Conservation (phyloP, 495 filamentous ascomycete species). For the Penicillium riverlandense region DNA sequence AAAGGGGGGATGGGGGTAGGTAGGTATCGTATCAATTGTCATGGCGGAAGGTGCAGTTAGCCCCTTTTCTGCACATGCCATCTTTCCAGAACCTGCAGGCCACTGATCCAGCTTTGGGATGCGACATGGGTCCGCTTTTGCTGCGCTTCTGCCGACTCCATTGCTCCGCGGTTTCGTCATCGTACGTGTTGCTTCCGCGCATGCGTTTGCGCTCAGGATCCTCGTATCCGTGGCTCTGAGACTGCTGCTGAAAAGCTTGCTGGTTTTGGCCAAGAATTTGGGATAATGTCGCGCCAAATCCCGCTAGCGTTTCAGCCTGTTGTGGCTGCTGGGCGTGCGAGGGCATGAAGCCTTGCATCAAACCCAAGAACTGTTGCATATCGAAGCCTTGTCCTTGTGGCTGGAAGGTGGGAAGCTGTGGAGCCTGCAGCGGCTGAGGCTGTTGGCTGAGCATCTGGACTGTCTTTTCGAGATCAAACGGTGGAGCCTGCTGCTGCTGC, state of each 20-base stretch:
- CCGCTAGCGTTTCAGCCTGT: too few relatives aligned
- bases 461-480: conserved; percentile 40
- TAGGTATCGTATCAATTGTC: conserved; percentile 17
- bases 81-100: conserved; percentile 73
- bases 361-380: neutral
- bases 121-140: conserved; percentile 11
- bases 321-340: too few relatives aligned
- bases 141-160: conserved; percentile 31
- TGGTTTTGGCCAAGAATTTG: too few relatives aligned
- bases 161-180: conserved; percentile 20
- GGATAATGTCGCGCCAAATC: too few relatives aligned
- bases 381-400: neutral
- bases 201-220: conserved; percentile 40
- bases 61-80: conserved; percentile 77
- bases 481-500: conserved; percentile 22
- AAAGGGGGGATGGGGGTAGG: neutral
- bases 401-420: neutral
- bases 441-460: conserved; percentile 23
- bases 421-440: too few relatives aligned
- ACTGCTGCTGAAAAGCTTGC: conserved; percentile 10
- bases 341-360: too few relatives aligned
- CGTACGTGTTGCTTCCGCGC: conserved; percentile 25
- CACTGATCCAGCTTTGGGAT: conserved; percentile 34
- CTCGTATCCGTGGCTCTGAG: conserved; percentile 23
- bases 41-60: conserved; percentile 79